Base-by-base conservation (phyloP, 2,329 filamentous ascomycete genomes). In the Ascochyta clinopodiicola region DNA sequence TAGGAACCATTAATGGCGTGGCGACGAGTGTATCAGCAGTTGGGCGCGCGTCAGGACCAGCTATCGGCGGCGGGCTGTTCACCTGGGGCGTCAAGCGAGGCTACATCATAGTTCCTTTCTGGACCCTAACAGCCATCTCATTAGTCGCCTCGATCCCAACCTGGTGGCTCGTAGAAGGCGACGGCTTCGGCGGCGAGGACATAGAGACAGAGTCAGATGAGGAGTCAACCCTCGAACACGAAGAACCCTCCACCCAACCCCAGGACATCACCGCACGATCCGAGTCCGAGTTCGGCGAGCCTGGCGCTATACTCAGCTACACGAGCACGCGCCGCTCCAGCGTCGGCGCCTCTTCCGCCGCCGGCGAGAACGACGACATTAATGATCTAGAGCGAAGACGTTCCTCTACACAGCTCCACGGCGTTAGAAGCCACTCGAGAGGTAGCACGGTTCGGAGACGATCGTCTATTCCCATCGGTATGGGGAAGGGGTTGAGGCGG, bases 1-100 rank as follows among this genome's bases (percentile, higher is more conserved):
- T 98, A 5, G 93, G 92, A 1, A 97, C 93, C 0, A 78, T 98
- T 51, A 98, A 98, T 69, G 95, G 94, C 2, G 87, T 96, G 58
- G 93, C 92, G 0, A 96, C 93, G 0, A 90, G 88, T 51, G 86
- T 93, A 31, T 89, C 88, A 61, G 92, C 91, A 0, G 75, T 97
- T 5, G 94, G 93, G 1, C 81, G 93, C 44, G 93, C 92, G 0
- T 68, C 84, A 0, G 95, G 95, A 0, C 94, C 95, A 0, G 90
- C 90, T 0, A 74, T 89, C 31, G 84, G 87, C 0, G 94, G 94
- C 0, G 78, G 81, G 1, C 80, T 87, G 0, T 97, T 96, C 69
- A 89, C 86, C 0, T 86, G 85, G 77, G 94, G 94, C 1, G 86
- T 92, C 1, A 85, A 89, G 66, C 79, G 82, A 27, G 91, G 91